These are phyloP conservation scores for Hyphopichia wangnamkhiaoensis DNA, from an alignment of 1,139 yeast genomes.

Conservation along the genomic window DNA sequence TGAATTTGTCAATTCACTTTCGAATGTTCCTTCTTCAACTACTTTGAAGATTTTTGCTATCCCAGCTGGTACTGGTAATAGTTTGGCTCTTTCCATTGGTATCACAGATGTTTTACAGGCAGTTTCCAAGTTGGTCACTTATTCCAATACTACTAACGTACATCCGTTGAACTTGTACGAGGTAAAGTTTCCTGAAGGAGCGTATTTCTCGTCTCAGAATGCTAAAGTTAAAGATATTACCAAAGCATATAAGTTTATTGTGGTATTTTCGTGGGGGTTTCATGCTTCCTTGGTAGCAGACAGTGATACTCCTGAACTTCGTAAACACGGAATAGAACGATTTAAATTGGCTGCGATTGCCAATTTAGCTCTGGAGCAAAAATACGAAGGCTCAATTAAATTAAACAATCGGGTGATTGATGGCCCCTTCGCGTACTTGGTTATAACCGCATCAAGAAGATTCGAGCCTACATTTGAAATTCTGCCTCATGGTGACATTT, in stretches of 20 bases:
- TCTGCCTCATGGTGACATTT: constrained; percentile 66
- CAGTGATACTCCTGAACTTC: constrained; percentile 67
- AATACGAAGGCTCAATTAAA: constrained; percentile 45
- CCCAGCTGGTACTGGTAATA: constrained; percentile 89
- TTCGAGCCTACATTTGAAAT: constrained; percentile 72
- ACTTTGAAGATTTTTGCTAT: constrained; percentile 46
- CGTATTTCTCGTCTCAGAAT: constrained; percentile 28
- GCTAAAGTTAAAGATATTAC: constrained; percentile 15
- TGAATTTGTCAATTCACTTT: constrained; percentile 67
- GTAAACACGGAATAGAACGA: constrained; percentile 63
- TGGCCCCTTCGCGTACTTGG: constrained; percentile 65
- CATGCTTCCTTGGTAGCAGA: constrained; percentile 85
- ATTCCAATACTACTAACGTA: constrained; percentile 15
- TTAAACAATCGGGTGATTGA: constrained; percentile 15
- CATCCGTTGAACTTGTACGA: constrained; percentile 55
- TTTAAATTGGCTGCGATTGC: constrained; percentile 68
- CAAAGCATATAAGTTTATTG: constrained; percentile 48
- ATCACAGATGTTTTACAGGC: constrained; percentile 36
- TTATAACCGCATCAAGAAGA: constrained; percentile 59
- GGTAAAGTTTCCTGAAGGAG: constrained; percentile 53
- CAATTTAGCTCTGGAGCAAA: constrained; percentile 50
- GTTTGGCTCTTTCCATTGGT: constrained; percentile 66
- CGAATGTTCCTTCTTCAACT: constrained; percentile 6
- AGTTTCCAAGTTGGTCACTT: constrained; percentile 44
- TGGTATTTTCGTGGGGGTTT: constrained; percentile 81